These are phyloP conservation scores for Gentiana dahurica DNA, from an alignment of 257 asterid genomes.

Conservation along the genomic window DNA sequence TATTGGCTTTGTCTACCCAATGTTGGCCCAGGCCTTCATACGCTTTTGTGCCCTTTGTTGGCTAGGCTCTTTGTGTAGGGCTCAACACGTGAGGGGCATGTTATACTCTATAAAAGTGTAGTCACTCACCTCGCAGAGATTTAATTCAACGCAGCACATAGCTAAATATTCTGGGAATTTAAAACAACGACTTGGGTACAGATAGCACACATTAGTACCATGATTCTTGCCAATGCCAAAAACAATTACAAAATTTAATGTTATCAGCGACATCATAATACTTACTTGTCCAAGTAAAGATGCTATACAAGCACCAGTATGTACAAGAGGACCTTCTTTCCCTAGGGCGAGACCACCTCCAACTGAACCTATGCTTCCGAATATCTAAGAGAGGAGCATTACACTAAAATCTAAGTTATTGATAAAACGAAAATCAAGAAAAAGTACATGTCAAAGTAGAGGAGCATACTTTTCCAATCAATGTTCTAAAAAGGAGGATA, in stretches of 20 bases:
- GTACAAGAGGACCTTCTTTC: slow-evolving; percentile 99
- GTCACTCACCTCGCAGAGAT: no score
- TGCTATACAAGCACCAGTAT: slow-evolving; percentile 96
- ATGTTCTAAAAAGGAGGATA: slow-evolving; percentile 87
- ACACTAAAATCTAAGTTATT: slow-evolving; percentile 1
- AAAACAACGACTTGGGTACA: no score
- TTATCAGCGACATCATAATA: not conserved
- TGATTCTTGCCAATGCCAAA: not conserved
- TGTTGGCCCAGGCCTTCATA: no score
- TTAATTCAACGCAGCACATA: no score
- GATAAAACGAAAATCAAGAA: not conserved
- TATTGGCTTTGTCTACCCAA: no score
- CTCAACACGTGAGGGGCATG: no score
- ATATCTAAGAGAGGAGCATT: slow-evolving; percentile 37
- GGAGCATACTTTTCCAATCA: slow-evolving; percentile 77
- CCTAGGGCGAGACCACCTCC: slow-evolving; percentile 99
- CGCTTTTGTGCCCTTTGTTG: no score
- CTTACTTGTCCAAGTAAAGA: slow-evolving; percentile 98
- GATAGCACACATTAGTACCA: not conserved
- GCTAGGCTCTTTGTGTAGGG: no score
- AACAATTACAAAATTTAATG: not conserved
- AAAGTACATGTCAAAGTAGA: slow-evolving; percentile 12
- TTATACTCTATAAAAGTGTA: no score
- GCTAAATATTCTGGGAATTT: no score
- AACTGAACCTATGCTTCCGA: slow-evolving; percentile 99